phyloP scores from a whole-genome alignment of 2,329 filamentous ascomycete species.

The Fusarium papillatum region DNA sequence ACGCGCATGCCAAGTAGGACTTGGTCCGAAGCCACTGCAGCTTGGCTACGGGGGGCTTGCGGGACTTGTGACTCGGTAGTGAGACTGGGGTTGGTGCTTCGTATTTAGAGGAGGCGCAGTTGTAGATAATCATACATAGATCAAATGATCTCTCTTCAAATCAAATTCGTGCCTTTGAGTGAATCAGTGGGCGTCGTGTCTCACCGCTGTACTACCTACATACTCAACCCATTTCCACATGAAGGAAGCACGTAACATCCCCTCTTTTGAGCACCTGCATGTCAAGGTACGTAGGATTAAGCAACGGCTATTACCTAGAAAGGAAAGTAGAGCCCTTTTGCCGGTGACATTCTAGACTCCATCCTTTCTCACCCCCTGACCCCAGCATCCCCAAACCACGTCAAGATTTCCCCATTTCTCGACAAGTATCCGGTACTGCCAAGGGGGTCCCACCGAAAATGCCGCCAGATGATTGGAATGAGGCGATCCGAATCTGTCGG shows the following conservation, averaged over 20 bases:
- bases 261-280: background rate
- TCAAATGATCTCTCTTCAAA: background rate
- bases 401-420: background rate
- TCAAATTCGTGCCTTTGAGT: background rate
- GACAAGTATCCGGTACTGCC: background rate
- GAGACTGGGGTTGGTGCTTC: background rate
- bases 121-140: background rate
- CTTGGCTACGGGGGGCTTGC: background rate
- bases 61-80: background rate
- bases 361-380: background rate
- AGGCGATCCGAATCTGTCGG: constrained; percentile 16
- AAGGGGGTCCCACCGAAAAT: constrained; percentile 16
- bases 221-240: background rate
- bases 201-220: background rate
- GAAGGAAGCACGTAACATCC: background rate
- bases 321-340: background rate
- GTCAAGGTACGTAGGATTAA: background rate
- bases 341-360: too few relatives aligned
- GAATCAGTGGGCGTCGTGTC: background rate
- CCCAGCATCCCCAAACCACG: background rate
- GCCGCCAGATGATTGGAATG: constrained; percentile 21
- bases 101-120: background rate
- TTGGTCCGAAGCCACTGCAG: background rate
- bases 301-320: background rate
- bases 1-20: constrained; percentile 6